phyloP scores from a whole-genome alignment of 1,284 basidiomycete species.

The Papiliotrema nemorosa region DNA sequence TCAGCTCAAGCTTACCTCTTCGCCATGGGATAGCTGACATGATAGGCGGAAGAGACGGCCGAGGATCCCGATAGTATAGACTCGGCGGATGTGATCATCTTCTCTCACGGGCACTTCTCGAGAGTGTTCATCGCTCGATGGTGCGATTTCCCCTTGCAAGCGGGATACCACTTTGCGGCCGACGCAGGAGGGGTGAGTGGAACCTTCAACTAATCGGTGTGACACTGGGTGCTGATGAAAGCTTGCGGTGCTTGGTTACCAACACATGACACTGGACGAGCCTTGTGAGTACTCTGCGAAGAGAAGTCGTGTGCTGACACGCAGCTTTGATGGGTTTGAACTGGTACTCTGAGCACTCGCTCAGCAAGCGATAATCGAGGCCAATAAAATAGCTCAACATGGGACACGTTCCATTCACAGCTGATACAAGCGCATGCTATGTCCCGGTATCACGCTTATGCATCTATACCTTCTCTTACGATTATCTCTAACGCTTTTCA shows the following conservation, averaged over 20 bases:
- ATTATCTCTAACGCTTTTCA: constrained; percentile 47
- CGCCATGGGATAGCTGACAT: constrained; percentile 13
- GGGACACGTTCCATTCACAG: too few relatives aligned
- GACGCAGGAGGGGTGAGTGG: constrained; percentile 46
- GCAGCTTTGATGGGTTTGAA: constrained; percentile 47
- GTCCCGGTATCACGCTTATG: too few relatives aligned
- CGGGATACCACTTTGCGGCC: constrained; percentile 49
- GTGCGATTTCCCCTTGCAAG: constrained; percentile 47
- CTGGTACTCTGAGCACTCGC: constrained; percentile 47
- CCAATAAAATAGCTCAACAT: neutral
- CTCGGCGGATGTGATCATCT: constrained; percentile 50
- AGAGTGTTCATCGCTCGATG: constrained; percentile 65
- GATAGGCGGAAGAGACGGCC: constrained; percentile 24
- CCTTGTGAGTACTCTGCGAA: constrained; percentile 33
- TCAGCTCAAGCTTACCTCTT: constrained; percentile 33
- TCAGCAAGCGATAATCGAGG: constrained; percentile 7
- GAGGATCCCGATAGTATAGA: constrained; percentile 29
- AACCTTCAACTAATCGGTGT: neutral
- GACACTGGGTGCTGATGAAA: constrained; percentile 8
- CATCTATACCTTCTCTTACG: too few relatives aligned
- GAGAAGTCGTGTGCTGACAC: neutral
- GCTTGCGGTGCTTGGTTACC: constrained; percentile 50
- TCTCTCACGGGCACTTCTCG: constrained; percentile 70
- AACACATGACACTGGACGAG: constrained; percentile 49
- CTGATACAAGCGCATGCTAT: too few relatives aligned